These are phyloP conservation scores for Diddensiella santjacobensis DNA, from an alignment of 805 yeast species.

Conservation along the genomic window DNA sequence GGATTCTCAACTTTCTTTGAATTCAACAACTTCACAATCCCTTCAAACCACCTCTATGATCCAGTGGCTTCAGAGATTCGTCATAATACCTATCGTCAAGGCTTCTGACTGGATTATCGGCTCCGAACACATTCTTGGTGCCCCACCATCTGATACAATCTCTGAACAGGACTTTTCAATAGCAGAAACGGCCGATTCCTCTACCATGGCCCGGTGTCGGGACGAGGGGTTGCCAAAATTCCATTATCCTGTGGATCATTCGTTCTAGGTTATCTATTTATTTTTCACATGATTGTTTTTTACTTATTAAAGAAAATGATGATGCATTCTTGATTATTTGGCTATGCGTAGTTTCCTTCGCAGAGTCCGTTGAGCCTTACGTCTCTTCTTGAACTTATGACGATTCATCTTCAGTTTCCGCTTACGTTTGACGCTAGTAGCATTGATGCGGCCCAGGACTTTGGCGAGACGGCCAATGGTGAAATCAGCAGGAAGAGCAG, in stretches of 20 bases:
- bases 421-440: slow-evolving; percentile 40
- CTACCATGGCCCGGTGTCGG: no score
- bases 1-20: no score
- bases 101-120: not conserved
- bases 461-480: not conserved
- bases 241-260: not conserved
- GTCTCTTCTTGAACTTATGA: slow-evolving; percentile 94
- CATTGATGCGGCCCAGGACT: slow-evolving; percentile 9
- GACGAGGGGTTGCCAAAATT: not conserved
- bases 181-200: no score
- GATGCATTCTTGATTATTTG: not conserved
- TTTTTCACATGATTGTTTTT: not conserved
- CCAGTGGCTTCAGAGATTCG: no score
- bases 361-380: slow-evolving; percentile 73
- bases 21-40: no score
- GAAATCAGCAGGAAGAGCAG: not conserved
- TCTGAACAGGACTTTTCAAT: no score
- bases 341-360: slow-evolving; percentile 31
- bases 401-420: slow-evolving; percentile 96
- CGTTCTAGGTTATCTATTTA: not conserved
- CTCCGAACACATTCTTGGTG: not conserved
- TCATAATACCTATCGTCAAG: not conserved
- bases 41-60: no score
- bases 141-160: no score
- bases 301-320: no score